Conservation (phyloP, 2,329 filamentous ascomycete species). For the Scolecobasidium constrictum region DNA sequence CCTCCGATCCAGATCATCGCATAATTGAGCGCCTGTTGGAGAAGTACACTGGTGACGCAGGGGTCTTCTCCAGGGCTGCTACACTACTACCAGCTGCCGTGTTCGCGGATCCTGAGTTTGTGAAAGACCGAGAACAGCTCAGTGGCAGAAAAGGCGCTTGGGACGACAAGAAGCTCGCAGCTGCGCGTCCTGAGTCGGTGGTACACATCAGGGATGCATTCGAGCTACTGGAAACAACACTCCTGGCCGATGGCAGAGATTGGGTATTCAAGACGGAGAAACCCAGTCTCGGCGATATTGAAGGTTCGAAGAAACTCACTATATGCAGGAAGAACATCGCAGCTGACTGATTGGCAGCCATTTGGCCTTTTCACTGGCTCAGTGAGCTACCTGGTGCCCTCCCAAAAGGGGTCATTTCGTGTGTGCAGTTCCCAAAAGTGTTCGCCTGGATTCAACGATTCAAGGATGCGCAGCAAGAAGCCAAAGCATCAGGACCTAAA, state of each 20-base stretch:
- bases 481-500: conserved; percentile 29
- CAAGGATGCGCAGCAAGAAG: conserved; percentile 33
- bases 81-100: conserved; percentile 46
- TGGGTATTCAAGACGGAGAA: conserved; percentile 48
- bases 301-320: conserved; percentile 39
- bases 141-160: conserved; percentile 30
- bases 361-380: conserved; percentile 61
- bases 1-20: conserved; percentile 19
- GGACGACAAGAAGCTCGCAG: conserved; percentile 23
- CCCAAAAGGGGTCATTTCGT: conserved; percentile 40
- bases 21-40: conserved; percentile 47
- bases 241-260: conserved; percentile 54
- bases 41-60: conserved; percentile 43
- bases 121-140: conserved; percentile 44
- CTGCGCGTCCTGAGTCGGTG: conserved; percentile 44
- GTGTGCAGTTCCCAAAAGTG: conserved; percentile 44
- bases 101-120: conserved; percentile 47
- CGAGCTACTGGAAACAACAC: conserved; percentile 47
- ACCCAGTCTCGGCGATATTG: conserved; percentile 55
- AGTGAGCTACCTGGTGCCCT: conserved; percentile 43
- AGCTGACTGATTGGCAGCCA: conserved; percentile 31
- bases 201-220: conserved; percentile 44
- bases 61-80: conserved; percentile 43
- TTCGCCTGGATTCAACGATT: conserved; percentile 58
- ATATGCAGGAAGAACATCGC: no score